Evolutionary conservation across 768 basidiomycete genomes (phyloP).

Genomic region (Cubamyces sp.): DNA sequence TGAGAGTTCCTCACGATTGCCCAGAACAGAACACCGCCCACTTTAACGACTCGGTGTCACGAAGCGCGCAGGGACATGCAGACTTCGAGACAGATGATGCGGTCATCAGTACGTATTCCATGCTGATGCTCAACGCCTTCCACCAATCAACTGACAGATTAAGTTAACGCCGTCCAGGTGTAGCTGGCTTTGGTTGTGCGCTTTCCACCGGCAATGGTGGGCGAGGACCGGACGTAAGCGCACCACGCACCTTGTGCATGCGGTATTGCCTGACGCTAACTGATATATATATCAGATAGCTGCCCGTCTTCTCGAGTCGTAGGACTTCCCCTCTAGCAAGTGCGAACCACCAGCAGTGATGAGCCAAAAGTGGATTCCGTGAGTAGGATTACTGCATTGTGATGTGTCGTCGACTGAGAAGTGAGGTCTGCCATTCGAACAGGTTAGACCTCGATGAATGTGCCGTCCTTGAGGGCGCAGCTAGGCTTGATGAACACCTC

Average conservation of each 20-base stretch:
- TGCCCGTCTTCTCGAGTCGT: background rate
- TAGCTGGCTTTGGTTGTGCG: background rate
- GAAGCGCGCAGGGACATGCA: background rate
- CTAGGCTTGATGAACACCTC: background rate
- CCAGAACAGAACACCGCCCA: too few relatives aligned
- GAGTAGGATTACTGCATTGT: background rate
- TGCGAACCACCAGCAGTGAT: background rate
- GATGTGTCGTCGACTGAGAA: background rate
- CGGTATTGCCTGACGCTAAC: background rate
- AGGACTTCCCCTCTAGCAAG: background rate
- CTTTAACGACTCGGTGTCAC: too few relatives aligned
- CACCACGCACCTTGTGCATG: background rate
- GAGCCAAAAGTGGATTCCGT: constrained; percentile 14
- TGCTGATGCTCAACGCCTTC: background rate
- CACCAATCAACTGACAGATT: background rate
- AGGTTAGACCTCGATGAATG: constrained; percentile 15
- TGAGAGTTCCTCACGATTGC: too few relatives aligned
- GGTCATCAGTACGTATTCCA: constrained; percentile 13
- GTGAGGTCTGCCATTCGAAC: background rate
- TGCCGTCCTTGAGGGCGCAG: constrained; percentile 2
- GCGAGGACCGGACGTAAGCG: background rate
- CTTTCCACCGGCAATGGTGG: background rate
- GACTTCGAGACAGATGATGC: background rate
- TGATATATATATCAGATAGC: background rate
- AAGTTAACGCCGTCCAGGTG: background rate